Percentiles rank a stretch among this genome's conserved stretches.
Conservation (phyloP, 768 basidiomycete species). For the Tricholoma hemisulphureum region DNA sequence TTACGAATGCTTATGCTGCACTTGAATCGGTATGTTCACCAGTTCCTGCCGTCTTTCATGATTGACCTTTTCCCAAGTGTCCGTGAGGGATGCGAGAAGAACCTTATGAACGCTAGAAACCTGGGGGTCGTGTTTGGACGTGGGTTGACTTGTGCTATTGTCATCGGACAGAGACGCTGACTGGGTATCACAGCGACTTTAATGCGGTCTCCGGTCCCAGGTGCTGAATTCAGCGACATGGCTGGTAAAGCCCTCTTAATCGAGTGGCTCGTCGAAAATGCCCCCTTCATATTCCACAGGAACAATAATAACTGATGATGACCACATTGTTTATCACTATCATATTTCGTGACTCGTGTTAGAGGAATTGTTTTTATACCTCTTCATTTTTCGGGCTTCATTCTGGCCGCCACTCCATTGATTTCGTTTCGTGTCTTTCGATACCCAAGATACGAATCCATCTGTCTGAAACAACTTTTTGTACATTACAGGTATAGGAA, state of each 20-base stretch:
- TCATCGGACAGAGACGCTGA: constrained; percentile 1
- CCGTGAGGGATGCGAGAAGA: constrained; percentile 62
- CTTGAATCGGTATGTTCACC: constrained; percentile 67
- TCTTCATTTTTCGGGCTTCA: not conserved
- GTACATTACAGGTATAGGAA: not conserved
- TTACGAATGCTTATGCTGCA: constrained; percentile 82
- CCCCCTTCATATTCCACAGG: constrained; percentile 50
- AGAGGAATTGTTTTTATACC: not conserved
- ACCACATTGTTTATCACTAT: constrained; percentile 18
- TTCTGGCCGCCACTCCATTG: not conserved
- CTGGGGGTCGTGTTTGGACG: constrained; percentile 98
- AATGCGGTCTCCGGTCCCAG: constrained; percentile 84
- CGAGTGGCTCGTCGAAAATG: constrained; percentile 94
- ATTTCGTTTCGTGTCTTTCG: constrained; percentile 4
- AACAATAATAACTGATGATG: constrained; percentile 10
- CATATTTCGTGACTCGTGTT: constrained; percentile 5
- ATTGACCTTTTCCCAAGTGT: constrained; percentile 46
- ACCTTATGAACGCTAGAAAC: constrained; percentile 94
- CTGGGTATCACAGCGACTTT: constrained; percentile 70
- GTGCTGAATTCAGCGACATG: constrained; percentile 95
- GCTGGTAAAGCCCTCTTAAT: constrained; percentile 91
- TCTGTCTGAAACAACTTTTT: constrained; percentile 2
- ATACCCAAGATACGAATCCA: constrained; percentile 14
- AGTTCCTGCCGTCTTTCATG: not conserved
- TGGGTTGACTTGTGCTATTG: constrained; percentile 44